Percentiles rank a stretch among this genome's conserved stretches.
These are phyloP conservation scores for Cryptosporidium canis DNA, from an alignment of 169 alveolate species.

Conservation along the genomic window DNA sequence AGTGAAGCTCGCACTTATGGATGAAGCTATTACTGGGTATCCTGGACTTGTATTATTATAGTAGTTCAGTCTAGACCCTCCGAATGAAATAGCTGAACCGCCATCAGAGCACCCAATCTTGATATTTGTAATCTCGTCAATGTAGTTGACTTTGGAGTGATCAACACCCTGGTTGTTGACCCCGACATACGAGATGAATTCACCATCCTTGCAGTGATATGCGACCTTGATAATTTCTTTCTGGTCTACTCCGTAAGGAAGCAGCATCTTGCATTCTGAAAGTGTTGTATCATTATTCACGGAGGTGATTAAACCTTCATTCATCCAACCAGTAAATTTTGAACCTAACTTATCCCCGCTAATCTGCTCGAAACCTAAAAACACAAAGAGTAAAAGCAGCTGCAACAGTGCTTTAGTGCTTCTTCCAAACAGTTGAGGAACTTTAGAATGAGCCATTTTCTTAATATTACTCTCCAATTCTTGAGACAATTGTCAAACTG, in stretches of 20 bases:
- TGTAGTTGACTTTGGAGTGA: conserved; percentile 11
- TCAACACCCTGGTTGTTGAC: conserved; percentile 8
- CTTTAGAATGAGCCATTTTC: not conserved
- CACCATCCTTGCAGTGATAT: conserved; percentile 13
- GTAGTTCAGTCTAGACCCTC: conserved; percentile 51
- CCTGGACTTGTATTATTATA: conserved; percentile 41
- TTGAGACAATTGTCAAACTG: not conserved
- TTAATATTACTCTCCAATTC: not conserved
- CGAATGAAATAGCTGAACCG: conserved; percentile 40
- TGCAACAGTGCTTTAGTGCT: not conserved
- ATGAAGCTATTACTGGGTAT: conserved; percentile 16
- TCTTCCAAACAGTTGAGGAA: not conserved
- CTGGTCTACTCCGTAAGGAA: conserved; percentile 3
- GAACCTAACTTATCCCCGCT: not conserved
- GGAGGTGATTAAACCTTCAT: conserved; percentile 27
- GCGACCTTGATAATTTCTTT: conserved; percentile 22
- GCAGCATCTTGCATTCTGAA: conserved; percentile 22
- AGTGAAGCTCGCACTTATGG: conserved; percentile 40
- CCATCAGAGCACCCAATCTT: conserved; percentile 64
- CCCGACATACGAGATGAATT: conserved; percentile 42
- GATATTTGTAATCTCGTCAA: conserved; percentile 35
- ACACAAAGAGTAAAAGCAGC: not conserved
- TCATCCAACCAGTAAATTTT: conserved; percentile 51
- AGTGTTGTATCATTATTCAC: conserved; percentile 30
- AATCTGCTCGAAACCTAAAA: not conserved